Percentiles rank a stretch among this genome's conserved stretches.
These are phyloP conservation scores for Monilinia fructicola DNA, from an alignment of 2,329 filamentous ascomycete species.

Conservation along the genomic window DNA sequence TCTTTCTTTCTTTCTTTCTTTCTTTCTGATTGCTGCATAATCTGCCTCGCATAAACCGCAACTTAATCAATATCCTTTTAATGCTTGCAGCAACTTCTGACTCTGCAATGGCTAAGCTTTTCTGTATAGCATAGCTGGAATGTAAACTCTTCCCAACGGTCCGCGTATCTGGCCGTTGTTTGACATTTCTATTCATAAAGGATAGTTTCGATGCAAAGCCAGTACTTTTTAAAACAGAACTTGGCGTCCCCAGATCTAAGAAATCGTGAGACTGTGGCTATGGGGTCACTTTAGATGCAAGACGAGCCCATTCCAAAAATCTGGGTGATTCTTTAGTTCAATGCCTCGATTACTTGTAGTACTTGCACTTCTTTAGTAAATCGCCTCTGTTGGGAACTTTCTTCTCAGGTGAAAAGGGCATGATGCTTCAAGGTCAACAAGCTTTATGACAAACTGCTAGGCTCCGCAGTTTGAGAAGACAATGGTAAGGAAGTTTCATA, in stretches of 20 bases:
- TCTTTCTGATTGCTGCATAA: no score
- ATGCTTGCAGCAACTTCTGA: background rate
- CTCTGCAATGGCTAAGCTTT: background rate
- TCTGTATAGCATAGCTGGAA: background rate
- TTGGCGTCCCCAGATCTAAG: background rate
- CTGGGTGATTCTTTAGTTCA: no score
- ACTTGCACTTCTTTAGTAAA: background rate
- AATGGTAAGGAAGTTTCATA: background rate
- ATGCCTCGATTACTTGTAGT: background rate
- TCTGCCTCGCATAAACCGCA: background rate
- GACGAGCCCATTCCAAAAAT: background rate
- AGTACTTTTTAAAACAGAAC: background rate
- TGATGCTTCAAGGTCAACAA: background rate
- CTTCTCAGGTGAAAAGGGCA: background rate
- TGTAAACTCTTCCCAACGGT: background rate
- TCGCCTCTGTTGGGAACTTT: background rate
- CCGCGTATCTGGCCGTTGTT: no score
- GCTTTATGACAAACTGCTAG: no score
- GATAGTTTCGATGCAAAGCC: background rate
- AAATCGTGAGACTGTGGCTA: background rate
- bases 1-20: background rate
- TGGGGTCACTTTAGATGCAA: background rate
- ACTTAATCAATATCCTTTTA: background rate
- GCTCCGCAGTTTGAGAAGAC: background rate
- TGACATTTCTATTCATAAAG: background rate